Evolutionary conservation across 1,284 basidiomycete genomes (phyloP).

Genomic region (Papiliotrema fonsecae): DNA sequence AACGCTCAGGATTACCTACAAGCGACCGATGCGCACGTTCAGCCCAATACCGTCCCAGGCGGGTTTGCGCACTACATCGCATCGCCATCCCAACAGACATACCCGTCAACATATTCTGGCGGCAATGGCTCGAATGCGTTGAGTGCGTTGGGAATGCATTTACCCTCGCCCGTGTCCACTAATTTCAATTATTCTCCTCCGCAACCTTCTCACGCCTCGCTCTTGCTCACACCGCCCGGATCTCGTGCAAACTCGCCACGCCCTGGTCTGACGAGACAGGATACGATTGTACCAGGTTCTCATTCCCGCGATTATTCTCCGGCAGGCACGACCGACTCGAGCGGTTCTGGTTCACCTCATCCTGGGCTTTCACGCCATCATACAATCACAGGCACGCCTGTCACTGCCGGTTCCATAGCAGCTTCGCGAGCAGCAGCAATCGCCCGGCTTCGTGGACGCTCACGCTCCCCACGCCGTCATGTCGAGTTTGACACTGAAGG

Average conservation of each 20-base stretch:
- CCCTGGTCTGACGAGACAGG: conserved; percentile 3
- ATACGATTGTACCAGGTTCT: not conserved
- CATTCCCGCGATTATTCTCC: not conserved
- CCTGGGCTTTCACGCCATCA: conserved; percentile 1
- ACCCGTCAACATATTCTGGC: conserved; percentile 4
- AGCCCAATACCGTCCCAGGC: conserved; percentile 8
- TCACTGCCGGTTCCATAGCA: not conserved
- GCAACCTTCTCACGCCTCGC: conserved; percentile 24
- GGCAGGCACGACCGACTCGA: not conserved
- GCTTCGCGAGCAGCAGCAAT: conserved; percentile 7
- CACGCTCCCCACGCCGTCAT: conserved; percentile 21
- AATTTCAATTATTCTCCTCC: conserved; percentile 24
- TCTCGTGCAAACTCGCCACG: conserved; percentile 31
- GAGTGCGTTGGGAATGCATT: not conserved
- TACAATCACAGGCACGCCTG: not conserved
- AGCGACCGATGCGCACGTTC: conserved; percentile 10
- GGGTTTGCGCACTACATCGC: conserved; percentile 8
- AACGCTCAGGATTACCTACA: not conserved
- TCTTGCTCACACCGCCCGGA: conserved; percentile 38
- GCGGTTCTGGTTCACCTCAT: conserved; percentile 9
- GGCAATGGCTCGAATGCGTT: not conserved
- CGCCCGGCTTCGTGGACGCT: conserved; percentile 24
- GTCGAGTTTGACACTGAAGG: conserved; percentile 30
- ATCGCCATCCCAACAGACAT: not conserved
- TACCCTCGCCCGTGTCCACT: not conserved